phyloP scores from a whole-genome alignment of 352 stramenopile species.

The Pythium vanterpoolii region DNA sequence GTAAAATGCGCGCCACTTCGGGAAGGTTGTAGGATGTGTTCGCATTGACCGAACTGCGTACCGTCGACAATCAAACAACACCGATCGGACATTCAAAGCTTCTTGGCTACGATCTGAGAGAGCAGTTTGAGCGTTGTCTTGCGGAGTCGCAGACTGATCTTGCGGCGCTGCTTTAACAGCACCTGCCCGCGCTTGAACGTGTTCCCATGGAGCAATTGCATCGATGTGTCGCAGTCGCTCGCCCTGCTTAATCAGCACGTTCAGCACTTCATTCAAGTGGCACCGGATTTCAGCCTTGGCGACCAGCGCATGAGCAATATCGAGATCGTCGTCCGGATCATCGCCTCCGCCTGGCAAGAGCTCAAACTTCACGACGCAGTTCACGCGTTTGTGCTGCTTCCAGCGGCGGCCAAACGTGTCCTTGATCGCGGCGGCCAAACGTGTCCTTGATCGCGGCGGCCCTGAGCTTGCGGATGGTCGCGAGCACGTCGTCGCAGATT shows the following conservation, averaged over 20 bases:
- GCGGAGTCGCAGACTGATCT: background rate
- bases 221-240: constrained; percentile 39
- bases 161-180: constrained; percentile 30
- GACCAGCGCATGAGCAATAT: constrained; percentile 47
- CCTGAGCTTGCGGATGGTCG: constrained; percentile 55
- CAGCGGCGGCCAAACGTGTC: constrained; percentile 33
- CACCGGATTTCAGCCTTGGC: constrained; percentile 49
- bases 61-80: constrained; percentile 59
- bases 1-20: constrained; percentile 24
- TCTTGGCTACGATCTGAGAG: constrained; percentile 45
- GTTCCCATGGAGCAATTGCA: constrained; percentile 44
- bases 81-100: constrained; percentile 55
- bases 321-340: constrained; percentile 31
- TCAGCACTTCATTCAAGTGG: constrained; percentile 65
- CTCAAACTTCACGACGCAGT: constrained; percentile 42
- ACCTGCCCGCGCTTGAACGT: constrained; percentile 46
- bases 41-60: constrained; percentile 43
- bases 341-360: constrained; percentile 25
- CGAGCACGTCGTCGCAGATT: constrained; percentile 55
- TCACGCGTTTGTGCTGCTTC: constrained; percentile 32
- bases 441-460: constrained; percentile 14
- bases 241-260: constrained; percentile 44
- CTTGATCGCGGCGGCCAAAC: constrained; percentile 27
- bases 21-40: constrained; percentile 43
- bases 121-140: constrained; percentile 42